Evolutionary conservation across 768 basidiomycete species (phyloP).

Genomic region (Lactarius indigo): DNA sequence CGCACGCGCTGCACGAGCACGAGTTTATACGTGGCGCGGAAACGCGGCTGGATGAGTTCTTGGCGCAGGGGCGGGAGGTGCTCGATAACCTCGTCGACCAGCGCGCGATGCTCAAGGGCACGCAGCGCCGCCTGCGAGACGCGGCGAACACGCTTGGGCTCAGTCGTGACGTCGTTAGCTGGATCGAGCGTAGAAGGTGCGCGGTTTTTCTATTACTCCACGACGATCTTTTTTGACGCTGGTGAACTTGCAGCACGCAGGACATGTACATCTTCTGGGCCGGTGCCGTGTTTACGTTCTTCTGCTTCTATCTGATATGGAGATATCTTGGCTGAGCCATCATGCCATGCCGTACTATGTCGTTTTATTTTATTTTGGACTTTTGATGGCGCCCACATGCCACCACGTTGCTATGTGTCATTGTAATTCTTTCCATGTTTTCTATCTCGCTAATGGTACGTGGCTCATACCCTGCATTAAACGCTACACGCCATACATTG

Average conservation of each 20-base stretch:
- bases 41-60: constrained; percentile 78
- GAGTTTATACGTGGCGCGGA: constrained; percentile 84
- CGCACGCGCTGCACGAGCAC: constrained; percentile 83
- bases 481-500: not conserved
- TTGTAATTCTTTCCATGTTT: not conserved
- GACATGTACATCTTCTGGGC: constrained; percentile 92
- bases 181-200: constrained; percentile 94
- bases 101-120: constrained; percentile 92
- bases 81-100: constrained; percentile 92
- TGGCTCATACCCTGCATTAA: not conserved
- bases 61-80: constrained; percentile 89
- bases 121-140: constrained; percentile 77
- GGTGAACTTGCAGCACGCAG: constrained; percentile 61
- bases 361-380: constrained; percentile 5
- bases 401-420: not conserved
- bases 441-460: not conserved
- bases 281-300: constrained; percentile 82
- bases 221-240: not conserved
- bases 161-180: constrained; percentile 91
- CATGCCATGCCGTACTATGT: not conserved
- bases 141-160: constrained; percentile 93
- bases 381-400: not conserved
- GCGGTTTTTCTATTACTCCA: constrained; percentile 24
- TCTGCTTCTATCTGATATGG: constrained; percentile 94
- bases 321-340: constrained; percentile 65